Base-by-base conservation (phyloP, 352 stramenopile species). In the Elongisporangium prolatum region DNA sequence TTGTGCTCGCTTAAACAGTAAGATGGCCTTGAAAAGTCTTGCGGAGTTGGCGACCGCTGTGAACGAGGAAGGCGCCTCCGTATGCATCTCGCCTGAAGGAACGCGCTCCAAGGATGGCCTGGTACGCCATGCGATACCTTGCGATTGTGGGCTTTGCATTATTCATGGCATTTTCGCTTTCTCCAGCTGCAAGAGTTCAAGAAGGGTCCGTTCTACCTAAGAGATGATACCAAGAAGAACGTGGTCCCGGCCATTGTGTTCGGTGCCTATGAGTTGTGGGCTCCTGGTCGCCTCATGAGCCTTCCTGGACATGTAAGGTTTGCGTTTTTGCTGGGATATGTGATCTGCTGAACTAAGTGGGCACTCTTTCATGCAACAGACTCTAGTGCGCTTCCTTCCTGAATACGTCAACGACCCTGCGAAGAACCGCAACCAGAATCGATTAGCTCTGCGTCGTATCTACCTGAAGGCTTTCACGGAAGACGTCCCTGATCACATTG, bases 161-260 rank as follows among this genome's bases (percentile, higher is more conserved):
- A 18, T 48, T 4, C 5, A 4, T 47, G 13, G 21, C 4, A 51
- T 48, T 16, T 0, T n/a, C 51, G 24, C 7, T 16, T 14, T 62
- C 25, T 63, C n/a, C 56, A 90, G 80, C 67, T 94, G 24, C 80
- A 91, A 73, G 81, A 91, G 49, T 94, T 94, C 64, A 94, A 94
- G 68, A 94, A 94, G 57, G 85, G 85, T 1, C 85, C 85, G 22
- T 94, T 94, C 64, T 93, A 94, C 60, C 59, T 94, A 56, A 79
- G 80, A 22, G 81, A 91, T 21, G 83, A 92, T 57, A 91, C 80
- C 40, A 87, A 89, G 57, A 91, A 91, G 75, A 86, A 88, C 52
- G 78, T 94, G 2, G 65, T 91, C 21, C 85, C 85, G 9, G 76
- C 78, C 4, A 71, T 94, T 18, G 75, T 94, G 4, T 91, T 87